phyloP scores from a whole-genome alignment of 768 basidiomycete species.

The Phylloporus arenicola region DNA sequence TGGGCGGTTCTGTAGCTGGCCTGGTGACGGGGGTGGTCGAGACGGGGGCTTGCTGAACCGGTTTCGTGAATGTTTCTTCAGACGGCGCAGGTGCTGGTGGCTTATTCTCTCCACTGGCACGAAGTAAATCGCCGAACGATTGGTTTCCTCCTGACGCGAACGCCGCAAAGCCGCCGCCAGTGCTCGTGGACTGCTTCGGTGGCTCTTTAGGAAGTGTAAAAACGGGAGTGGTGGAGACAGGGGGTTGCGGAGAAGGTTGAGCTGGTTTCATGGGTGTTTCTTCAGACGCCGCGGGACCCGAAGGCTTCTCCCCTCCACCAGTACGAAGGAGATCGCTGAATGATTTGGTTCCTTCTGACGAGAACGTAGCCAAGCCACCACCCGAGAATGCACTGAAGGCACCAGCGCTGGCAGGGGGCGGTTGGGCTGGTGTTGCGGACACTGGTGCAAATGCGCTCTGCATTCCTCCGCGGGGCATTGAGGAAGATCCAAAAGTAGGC shows the following conservation, averaged over 20 bases:
- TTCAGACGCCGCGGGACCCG: neutral
- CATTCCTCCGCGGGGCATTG: slow-evolving; percentile 25
- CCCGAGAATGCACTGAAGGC: slow-evolving; percentile 30
- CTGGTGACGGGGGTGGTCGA: neutral
- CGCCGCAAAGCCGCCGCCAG: slow-evolving; percentile 43
- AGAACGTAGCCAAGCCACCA: slow-evolving; percentile 48
- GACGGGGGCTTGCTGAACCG: neutral
- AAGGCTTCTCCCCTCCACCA: neutral
- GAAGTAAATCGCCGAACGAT: slow-evolving; percentile 60
- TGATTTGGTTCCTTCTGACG: slow-evolving; percentile 42
- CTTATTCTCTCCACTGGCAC: slow-evolving; percentile 31
- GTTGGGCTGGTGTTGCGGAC: slow-evolving; percentile 3
- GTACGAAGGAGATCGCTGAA: slow-evolving; percentile 58
- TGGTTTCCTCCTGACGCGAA: slow-evolving; percentile 43
- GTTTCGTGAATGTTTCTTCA: slow-evolving; percentile 13
- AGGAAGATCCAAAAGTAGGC: slow-evolving; percentile 34
- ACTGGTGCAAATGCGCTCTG: slow-evolving; percentile 17
- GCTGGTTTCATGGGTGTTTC: neutral
- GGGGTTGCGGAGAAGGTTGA: neutral
- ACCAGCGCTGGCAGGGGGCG: slow-evolving; percentile 10
- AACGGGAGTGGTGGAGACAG: neutral
- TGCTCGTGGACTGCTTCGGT: neutral
- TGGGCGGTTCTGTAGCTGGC: neutral
- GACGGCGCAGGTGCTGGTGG: slow-evolving; percentile 15
- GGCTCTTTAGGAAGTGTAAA: neutral